Evolutionary conservation across 2,329 filamentous ascomycete species (phyloP).

Genomic region (Trichoderma lentiforme): DNA sequence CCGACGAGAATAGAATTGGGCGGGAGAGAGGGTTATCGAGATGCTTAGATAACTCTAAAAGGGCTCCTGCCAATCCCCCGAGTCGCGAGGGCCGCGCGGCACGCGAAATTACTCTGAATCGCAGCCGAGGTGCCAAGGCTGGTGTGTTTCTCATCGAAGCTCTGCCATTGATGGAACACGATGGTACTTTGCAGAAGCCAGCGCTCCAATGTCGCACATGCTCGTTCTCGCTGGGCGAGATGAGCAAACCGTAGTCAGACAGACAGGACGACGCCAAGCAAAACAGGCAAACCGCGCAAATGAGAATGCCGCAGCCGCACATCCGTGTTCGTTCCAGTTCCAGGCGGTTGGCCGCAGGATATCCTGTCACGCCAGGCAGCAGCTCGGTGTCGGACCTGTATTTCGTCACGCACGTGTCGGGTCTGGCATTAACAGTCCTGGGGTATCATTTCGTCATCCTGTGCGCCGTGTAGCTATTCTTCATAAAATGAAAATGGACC

Average conservation of each 20-base stretch:
- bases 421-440: background rate
- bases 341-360: background rate
- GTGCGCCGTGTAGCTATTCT: slow-evolving; percentile 21
- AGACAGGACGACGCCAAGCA: background rate
- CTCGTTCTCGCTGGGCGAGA: background rate
- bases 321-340: background rate
- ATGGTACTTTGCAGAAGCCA: background rate
- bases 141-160: background rate
- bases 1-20: background rate
- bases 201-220: background rate
- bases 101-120: slow-evolving; percentile 15
- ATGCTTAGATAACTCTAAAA: slow-evolving; percentile 1
- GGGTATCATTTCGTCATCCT: slow-evolving; percentile 20
- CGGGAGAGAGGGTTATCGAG: background rate
- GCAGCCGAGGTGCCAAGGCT: slow-evolving; percentile 14
- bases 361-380: slow-evolving; percentile 1
- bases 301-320: background rate
- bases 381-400: background rate
- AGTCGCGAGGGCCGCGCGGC: background rate
- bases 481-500: slow-evolving; percentile 10
- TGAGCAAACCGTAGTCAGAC: background rate
- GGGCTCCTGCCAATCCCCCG: background rate
- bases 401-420: slow-evolving; percentile 2
- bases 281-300: background rate
- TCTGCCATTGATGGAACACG: background rate